phyloP scores from a whole-genome alignment of 352 stramenopile genomes.

The Phytopythium sindhum region DNA sequence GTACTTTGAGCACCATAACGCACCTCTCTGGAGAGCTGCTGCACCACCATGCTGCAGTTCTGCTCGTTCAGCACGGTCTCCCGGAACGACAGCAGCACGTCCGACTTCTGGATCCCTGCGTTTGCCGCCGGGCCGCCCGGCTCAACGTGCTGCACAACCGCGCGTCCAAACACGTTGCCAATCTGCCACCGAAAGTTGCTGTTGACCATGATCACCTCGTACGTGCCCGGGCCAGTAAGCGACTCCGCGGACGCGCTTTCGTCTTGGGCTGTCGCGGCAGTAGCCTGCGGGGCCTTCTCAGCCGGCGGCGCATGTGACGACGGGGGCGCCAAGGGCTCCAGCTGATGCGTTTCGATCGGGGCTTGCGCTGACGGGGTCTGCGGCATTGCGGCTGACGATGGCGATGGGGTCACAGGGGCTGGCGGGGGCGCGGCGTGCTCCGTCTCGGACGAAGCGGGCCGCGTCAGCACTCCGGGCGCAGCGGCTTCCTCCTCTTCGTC shows the following conservation, averaged over 20 bases:
- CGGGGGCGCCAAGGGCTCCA: conserved; percentile 49
- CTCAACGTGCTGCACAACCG: conserved; percentile 78
- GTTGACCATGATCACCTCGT: conserved; percentile 79
- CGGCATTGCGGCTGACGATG: conserved; percentile 34
- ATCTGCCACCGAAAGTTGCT: conserved; percentile 82
- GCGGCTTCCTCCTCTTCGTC: conserved; percentile 37
- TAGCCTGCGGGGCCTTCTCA: conserved; percentile 9
- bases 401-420: conserved; percentile 13
- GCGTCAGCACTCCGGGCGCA: conserved; percentile 5
- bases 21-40: conserved; percentile 77
- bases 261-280: conserved; percentile 8
- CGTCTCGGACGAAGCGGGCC: conserved; percentile 1
- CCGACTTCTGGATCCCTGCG: conserved; percentile 79
- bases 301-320: conserved; percentile 2
- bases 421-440: conserved; percentile 25
- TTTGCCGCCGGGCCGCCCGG: conserved; percentile 54
- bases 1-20: conserved; percentile 1
- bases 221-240: conserved; percentile 60
- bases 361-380: conserved; percentile 37
- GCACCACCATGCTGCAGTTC: conserved; percentile 74
- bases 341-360: conserved; percentile 45
- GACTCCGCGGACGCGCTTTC: conserved; percentile 27
- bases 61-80: conserved; percentile 71
- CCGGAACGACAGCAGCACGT: conserved; percentile 75
- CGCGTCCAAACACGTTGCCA: conserved; percentile 77